These are phyloP conservation scores for Viola pubescens DNA, from an alignment of 441 rosid genomes.

Conservation along the genomic window DNA sequence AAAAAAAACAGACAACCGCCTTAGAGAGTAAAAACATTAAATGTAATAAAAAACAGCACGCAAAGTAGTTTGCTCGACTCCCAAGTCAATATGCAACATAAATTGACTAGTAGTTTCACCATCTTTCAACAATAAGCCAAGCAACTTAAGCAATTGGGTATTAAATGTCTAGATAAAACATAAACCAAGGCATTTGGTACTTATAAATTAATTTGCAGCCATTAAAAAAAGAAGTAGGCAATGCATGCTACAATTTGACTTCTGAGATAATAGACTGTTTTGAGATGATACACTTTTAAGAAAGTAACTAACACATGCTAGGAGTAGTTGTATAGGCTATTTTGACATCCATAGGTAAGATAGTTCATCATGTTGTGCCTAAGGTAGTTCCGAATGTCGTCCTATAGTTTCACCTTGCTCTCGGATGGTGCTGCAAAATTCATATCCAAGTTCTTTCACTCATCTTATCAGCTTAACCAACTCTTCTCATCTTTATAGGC, in stretches of 20 bases:
- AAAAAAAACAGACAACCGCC: slow-evolving; percentile 4
- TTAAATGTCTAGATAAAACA: not conserved
- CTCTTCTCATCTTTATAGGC: not conserved
- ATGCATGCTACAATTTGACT: too few species aligned
- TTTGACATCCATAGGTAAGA: too few species aligned
- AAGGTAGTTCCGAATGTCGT: too few species aligned
- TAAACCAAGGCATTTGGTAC: not conserved
- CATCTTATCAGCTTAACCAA: not conserved
- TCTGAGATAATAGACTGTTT: too few species aligned
- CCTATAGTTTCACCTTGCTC: too few species aligned
- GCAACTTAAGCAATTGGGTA: not conserved
- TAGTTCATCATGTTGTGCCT: too few species aligned
- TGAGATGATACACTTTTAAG: too few species aligned
- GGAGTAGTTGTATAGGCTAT: too few species aligned
- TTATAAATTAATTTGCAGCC: not conserved
- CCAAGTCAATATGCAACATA: not conserved
- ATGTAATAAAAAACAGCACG: not conserved
- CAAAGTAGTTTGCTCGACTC: not conserved
- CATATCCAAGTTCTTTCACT: not conserved
- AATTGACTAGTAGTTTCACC: not conserved
- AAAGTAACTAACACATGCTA: too few species aligned
- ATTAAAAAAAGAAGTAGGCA: not conserved
- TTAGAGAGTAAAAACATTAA: not conserved
- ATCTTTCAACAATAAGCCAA: not conserved
- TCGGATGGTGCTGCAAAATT: not conserved